phyloP scores from a whole-genome alignment of 1,284 basidiomycete genomes.

The Pseudozyma tsukubaensis region DNA sequence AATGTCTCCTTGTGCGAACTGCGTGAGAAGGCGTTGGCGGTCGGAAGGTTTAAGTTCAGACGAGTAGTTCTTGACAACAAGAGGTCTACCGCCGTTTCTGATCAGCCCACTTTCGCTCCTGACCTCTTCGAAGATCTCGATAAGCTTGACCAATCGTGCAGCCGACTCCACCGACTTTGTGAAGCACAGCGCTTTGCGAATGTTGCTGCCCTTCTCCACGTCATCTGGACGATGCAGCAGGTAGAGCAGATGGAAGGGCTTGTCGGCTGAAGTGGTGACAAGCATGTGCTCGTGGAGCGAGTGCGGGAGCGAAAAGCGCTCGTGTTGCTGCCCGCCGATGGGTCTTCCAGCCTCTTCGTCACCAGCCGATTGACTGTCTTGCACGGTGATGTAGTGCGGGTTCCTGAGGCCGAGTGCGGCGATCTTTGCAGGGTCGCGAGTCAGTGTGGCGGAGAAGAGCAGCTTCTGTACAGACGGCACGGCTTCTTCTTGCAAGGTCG shows the following conservation, averaged over 20 bases:
- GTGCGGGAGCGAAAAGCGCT: conserved; percentile 59
- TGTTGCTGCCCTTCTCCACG: conserved; percentile 1
- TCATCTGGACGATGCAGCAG: conserved; percentile 75
- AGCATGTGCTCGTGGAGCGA: conserved; percentile 75
- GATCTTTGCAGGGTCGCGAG: conserved; percentile 91
- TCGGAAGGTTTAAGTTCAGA: conserved; percentile 83
- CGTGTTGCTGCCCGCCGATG: conserved; percentile 43
- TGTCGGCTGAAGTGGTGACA: conserved; percentile 81
- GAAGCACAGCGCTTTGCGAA: conserved; percentile 86
- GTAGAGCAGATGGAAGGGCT: conserved; percentile 89
- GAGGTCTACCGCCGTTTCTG: conserved; percentile 67
- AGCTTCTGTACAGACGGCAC: conserved; percentile 82
- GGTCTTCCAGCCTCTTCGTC: conserved; percentile 39
- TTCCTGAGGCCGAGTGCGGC: conserved; percentile 81
- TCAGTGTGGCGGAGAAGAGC: conserved; percentile 95
- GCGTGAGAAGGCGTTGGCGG: conserved; percentile 80
- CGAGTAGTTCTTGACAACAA: conserved; percentile 75
- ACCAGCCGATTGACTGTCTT: conserved; percentile 62
- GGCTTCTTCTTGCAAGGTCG: conserved; percentile 36
- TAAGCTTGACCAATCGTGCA: conserved; percentile 80
- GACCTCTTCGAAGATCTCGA: conserved; percentile 80
- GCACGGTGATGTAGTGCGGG: conserved; percentile 90
- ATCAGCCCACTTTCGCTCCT: conserved; percentile 30
- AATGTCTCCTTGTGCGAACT: conserved; percentile 83
- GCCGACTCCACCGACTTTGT: conserved; percentile 96